Percentiles rank a stretch among this genome's conserved stretches.
Conservation (phyloP, 345 rosid species). For the Lumnitzera racemosa region DNA sequence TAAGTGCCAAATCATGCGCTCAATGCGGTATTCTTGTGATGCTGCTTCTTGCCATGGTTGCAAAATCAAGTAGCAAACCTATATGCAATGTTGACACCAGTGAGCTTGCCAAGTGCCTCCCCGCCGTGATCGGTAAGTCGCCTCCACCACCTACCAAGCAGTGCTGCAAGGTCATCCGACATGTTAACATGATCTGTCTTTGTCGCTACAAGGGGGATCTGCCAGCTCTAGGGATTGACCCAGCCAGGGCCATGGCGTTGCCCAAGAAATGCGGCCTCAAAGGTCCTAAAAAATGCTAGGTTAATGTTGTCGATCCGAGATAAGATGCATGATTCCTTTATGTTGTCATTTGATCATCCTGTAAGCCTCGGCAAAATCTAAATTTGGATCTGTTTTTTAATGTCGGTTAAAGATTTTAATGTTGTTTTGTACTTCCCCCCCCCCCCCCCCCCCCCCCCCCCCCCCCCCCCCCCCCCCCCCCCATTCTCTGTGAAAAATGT, state of each 20-base stretch:
- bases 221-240: conserved; percentile 35
- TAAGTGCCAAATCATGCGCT: no score
- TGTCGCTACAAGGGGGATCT: conserved; percentile 37
- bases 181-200: conserved; percentile 35
- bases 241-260: conserved; percentile 35
- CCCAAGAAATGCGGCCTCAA: conserved; percentile 33
- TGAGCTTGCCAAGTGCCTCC: conserved; percentile 29
- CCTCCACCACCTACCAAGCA: conserved; percentile 35
- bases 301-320: conserved; percentile 3
- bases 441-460: no score
- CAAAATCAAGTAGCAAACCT: conserved; percentile 9
- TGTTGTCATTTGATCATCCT: background rate
- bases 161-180: conserved; percentile 33
- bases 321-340: background rate
- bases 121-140: conserved; percentile 36
- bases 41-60: conserved; percentile 14
- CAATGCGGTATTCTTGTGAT: conserved; percentile 1
- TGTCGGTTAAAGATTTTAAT: no score
- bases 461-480: no score
- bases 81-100: conserved; percentile 33
- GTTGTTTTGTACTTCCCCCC: no score
- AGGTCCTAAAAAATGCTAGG: conserved; percentile 29
- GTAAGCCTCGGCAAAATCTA: no score
- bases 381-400: no score
- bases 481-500: no score